Evolutionary conservation across 192 early-diverging fungal genomes (phyloP), one percentile per base, ranked within the genome.

Genomic region (Umbelopsis sp.): DNA sequence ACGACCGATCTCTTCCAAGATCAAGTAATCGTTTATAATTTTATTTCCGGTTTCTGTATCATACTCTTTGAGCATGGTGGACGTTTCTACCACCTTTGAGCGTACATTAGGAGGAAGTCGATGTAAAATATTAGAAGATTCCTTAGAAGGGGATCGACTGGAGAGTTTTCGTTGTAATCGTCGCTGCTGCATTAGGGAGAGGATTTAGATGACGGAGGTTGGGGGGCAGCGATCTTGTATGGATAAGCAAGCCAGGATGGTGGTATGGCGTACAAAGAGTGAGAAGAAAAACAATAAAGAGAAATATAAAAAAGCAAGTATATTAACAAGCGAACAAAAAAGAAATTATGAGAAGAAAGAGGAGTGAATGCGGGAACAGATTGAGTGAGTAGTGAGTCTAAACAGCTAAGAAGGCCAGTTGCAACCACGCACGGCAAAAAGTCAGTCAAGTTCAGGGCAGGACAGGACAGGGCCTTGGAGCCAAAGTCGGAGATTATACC

Each of bases 21-120:
- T 89, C 86, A 96, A 91, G 78, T 97, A 99, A 66, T 96, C 86
- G 81, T 99, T 99, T 74, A 99, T 92, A 83, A 93, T 91, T 73
- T 99, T 99, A 79, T 91, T 91, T 16, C 96, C 97, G 0, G 94
- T 94, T 44, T 76, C 80, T 43, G 90, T 90, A 71, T 98, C 95
- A 82, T 92, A 90, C 66, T 93, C 91, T 45, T 94, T 91, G 70
- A 89, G 86, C 79, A 98, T 91, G 65, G 85, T 90, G 51, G 83
- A 82, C 0, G 95, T 97, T 80, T 97, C 95, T 71, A 91, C 91
- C 32, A 96, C 92, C 31, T 62, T 62, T 29, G 56, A 26, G n/a
- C 56, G 56, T 26, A 34, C 14, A 16, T 62, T 62, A 14, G 31
- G 56, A 20, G 56, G 56, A 0, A 62, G 31, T 14, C 31, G 54